These are phyloP conservation scores for Gnomoniopsis sp. DNA, from an alignment of 2,329 filamentous ascomycete genomes.

Conservation along the genomic window DNA sequence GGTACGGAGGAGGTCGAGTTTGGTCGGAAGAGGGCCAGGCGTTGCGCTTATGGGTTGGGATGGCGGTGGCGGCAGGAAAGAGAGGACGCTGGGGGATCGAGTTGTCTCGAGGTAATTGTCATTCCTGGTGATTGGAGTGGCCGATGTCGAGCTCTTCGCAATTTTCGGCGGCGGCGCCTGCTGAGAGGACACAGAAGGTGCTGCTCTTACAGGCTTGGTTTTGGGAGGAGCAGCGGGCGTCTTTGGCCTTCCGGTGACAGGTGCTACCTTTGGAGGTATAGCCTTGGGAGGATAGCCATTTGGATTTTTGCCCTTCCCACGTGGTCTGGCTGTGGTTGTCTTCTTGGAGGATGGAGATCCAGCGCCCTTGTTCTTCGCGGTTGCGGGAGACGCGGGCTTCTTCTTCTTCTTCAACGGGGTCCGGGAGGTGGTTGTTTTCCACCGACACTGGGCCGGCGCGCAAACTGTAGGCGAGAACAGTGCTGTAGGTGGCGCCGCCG, in stretches of 20 bases:
- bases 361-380: not conserved
- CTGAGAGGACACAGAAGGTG: not conserved
- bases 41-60: slow-evolving; percentile 22
- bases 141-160: not conserved
- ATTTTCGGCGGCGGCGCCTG: not conserved
- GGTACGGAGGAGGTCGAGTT: slow-evolving; percentile 20
- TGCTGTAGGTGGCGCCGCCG: slow-evolving; percentile 1
- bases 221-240: not conserved
- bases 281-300: not conserved
- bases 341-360: not conserved
- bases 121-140: not conserved
- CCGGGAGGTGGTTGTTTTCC: not conserved
- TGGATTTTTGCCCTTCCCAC: not conserved
- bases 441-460: not conserved
- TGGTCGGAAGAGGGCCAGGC: slow-evolving; percentile 17
- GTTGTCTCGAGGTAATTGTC: not conserved
- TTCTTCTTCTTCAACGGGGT: not conserved
- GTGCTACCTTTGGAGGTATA: not conserved
- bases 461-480: not conserved
- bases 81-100: slow-evolving; percentile 20
- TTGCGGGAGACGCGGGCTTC: not conserved
- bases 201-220: not conserved
- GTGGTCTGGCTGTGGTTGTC: not conserved
- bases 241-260: not conserved
- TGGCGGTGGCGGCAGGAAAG: slow-evolving; percentile 26